phyloP scores from a whole-genome alignment of 352 stramenopile species.

The Pythium periplocum region DNA sequence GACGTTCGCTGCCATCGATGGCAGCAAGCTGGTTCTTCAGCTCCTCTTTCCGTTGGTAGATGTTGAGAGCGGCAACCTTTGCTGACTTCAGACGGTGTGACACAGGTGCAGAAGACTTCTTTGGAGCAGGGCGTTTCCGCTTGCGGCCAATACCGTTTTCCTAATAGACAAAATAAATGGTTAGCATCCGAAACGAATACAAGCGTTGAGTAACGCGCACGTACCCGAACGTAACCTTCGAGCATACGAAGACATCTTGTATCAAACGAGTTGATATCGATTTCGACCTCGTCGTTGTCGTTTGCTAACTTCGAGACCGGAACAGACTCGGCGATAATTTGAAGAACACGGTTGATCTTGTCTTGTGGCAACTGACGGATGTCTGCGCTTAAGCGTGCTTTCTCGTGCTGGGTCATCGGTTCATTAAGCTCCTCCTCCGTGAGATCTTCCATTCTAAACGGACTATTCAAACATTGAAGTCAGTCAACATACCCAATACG shows the following conservation, averaged over 20 bases:
- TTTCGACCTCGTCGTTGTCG: conserved; percentile 84
- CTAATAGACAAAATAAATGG: conserved; percentile 18
- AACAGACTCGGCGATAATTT: conserved; percentile 86
- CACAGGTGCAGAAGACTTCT: conserved; percentile 42
- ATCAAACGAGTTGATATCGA: conserved; percentile 88
- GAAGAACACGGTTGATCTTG: conserved; percentile 85
- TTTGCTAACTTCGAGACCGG: conserved; percentile 80
- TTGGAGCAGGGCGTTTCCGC: conserved; percentile 64
- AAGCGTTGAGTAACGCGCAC: conserved; percentile 6
- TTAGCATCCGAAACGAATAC: conserved; percentile 1
- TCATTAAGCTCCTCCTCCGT: conserved; percentile 85
- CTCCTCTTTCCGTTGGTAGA: conserved; percentile 64
- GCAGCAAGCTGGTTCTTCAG: conserved; percentile 72
- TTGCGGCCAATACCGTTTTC: conserved; percentile 86
- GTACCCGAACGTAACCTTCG: conserved; percentile 85
- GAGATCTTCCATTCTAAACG: conserved; percentile 87
- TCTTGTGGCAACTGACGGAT: conserved; percentile 79
- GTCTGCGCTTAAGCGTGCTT: conserved; percentile 71
- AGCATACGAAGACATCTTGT: conserved; percentile 84
- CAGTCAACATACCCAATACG: too few species aligned
- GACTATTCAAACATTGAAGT: conserved; percentile 30
- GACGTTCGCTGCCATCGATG: conserved; percentile 46
- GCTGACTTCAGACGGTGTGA: conserved; percentile 72
- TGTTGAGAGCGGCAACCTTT: conserved; percentile 76
- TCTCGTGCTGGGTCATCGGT: conserved; percentile 82